Conservation (phyloP, 2,329 filamentous ascomycete species). For the Aspergillus brunneoviolaceus region DNA sequence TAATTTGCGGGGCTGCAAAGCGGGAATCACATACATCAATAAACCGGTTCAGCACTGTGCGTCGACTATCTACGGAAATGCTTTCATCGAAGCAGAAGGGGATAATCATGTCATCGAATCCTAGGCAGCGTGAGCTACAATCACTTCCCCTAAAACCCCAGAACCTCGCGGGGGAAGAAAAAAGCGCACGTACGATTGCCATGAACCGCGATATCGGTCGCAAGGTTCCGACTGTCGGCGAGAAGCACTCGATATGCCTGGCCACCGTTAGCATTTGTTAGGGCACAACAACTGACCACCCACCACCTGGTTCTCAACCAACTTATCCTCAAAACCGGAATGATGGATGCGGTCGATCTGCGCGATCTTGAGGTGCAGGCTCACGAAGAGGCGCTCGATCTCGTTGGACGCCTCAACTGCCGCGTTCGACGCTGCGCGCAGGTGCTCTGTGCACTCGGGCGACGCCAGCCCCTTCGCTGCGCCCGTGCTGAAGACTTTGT, state of each 20-base stretch:
- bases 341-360: constrained; percentile 2
- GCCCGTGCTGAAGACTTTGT: not conserved
- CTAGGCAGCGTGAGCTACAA: not conserved
- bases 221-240: not conserved
- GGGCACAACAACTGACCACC: not conserved
- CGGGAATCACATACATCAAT: not conserved
- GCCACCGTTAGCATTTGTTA: not conserved
- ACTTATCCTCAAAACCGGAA: not conserved
- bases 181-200: not conserved
- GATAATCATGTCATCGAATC: not conserved
- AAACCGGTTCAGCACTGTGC: not conserved
- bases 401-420: not conserved
- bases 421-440: not conserved
- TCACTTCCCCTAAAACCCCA: no score
- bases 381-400: not conserved
- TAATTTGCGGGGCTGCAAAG: no score
- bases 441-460: not conserved
- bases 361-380: not conserved
- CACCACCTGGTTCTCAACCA: not conserved
- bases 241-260: not conserved
- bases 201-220: not conserved
- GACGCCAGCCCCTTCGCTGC: not conserved
- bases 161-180: not conserved
- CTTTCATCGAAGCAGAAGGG: not conserved
- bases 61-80: not conserved